Conservation (phyloP, 352 stramenopile genomes). For the Salisapilia sapeloensis region DNA sequence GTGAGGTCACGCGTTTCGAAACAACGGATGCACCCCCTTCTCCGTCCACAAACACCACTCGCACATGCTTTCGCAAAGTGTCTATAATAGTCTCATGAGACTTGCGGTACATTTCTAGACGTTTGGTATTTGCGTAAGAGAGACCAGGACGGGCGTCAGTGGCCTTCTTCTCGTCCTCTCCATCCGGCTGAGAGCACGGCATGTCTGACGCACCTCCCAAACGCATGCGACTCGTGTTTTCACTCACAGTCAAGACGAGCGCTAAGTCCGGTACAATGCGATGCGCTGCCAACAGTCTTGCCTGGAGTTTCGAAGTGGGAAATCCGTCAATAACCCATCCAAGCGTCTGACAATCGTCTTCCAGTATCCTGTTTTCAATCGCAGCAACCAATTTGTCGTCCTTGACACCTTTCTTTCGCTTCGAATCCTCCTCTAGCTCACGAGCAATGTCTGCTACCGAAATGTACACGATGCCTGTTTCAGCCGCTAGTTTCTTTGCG, state of each 20-base stretch:
- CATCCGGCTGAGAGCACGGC: too few relatives aligned
- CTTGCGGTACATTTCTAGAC: conserved; percentile 62
- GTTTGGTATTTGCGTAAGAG: too few relatives aligned
- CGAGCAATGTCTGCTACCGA: too few relatives aligned
- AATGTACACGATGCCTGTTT: too few relatives aligned
- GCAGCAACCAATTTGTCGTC: conserved; percentile 15
- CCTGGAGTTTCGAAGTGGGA: conserved; percentile 83
- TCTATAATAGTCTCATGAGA: conserved; percentile 65
- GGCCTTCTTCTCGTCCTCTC: too few relatives aligned
- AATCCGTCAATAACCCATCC: conserved; percentile 94
- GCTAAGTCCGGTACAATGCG: conserved; percentile 79
- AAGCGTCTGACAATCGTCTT: conserved; percentile 70
- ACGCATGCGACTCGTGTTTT: too few relatives aligned
- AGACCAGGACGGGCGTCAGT: too few relatives aligned
- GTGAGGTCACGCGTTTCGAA: conserved; percentile 17
- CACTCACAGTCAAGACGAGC: conserved; percentile 85
- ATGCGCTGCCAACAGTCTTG: conserved; percentile 63
- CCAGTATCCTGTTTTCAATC: conserved; percentile 51
- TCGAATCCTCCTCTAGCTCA: too few relatives aligned
- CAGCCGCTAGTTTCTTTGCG: too few relatives aligned
- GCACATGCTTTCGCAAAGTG: conserved; percentile 50
- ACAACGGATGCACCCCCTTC: conserved; percentile 22
- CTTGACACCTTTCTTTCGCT: too few relatives aligned
- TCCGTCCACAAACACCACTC: conserved; percentile 51
- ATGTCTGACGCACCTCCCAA: too few relatives aligned